Conservation (phyloP, 2,329 filamentous ascomycete genomes). For the Neonectria magnoliae region DNA sequence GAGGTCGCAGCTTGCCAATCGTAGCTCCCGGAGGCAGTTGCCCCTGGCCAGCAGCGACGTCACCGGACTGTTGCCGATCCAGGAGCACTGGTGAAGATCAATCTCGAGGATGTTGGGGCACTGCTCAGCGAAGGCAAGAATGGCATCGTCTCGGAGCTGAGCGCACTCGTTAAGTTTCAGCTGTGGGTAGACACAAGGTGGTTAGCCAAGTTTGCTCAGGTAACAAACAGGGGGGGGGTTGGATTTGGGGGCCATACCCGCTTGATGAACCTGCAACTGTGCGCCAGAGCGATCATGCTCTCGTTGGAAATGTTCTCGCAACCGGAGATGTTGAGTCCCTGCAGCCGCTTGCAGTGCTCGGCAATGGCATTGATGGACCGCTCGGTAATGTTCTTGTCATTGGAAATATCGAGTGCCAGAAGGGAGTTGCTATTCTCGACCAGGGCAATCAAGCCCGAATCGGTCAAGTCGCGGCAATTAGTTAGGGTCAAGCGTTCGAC, state of each 20-base stretch:
- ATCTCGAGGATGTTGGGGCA: constrained; percentile 96
- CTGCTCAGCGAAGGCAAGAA: constrained; percentile 85
- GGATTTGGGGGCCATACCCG: constrained; percentile 65
- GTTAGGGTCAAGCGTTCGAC: constrained; percentile 94
- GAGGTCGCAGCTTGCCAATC: constrained; percentile 84
- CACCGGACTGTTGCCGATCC: constrained; percentile 84
- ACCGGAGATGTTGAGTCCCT: constrained; percentile 91
- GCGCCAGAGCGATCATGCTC: constrained; percentile 81
- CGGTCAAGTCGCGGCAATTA: constrained; percentile 85
- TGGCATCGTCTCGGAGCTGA: constrained; percentile 84
- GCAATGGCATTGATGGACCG: constrained; percentile 81
- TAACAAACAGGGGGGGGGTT: neutral
- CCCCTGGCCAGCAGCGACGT: constrained; percentile 82
- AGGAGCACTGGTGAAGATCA: constrained; percentile 86
- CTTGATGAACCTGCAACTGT: constrained; percentile 87
- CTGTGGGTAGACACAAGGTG: constrained; percentile 52
- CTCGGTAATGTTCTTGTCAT: constrained; percentile 85
- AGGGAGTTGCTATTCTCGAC: constrained; percentile 82
- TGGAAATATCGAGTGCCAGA: constrained; percentile 89
- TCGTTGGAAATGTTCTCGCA: constrained; percentile 88
- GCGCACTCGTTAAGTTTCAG: constrained; percentile 93
- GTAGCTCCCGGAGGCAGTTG: constrained; percentile 86
- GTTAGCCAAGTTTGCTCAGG: constrained; percentile 43
- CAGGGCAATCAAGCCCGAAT: constrained; percentile 82
- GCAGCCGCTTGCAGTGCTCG: constrained; percentile 82